Evolutionary conservation across 441 rosid genomes (phyloP), one percentile per base, ranked within the genome.

Genomic region (Populus hybrid): DNA sequence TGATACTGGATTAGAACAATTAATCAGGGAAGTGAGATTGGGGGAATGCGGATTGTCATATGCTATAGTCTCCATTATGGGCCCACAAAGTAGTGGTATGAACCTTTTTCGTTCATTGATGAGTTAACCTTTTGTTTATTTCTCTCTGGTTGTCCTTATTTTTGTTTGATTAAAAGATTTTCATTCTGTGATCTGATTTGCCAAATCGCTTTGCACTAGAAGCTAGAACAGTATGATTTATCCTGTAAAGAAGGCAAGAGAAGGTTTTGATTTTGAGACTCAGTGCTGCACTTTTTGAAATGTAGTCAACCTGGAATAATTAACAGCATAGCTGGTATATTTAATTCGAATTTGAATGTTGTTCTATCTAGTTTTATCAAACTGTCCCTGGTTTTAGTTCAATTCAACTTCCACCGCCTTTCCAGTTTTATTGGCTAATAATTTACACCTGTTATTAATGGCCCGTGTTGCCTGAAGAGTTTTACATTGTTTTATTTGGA

Each of bases 51-150:
- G 99, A 63, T 85, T 97, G 74, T 97, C 99, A 3, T 97, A 97
- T 76, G 99, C 99, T 7, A 87, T 94, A 42, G 99, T 94, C 81
- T 90, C 99, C 64, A 97, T 97, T 81, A 94, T 97, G 99, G 99
- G 99, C 75, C 99, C 99, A 3, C 99, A 97, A 77, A 97, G 99
- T 82, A 97, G 99, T 64, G 99, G 99, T 94, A 86, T 79, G 92
- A 83, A 59, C 9, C 29, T 68, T 50, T 74, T 70, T 77, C 69
- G 50, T 24, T 50, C 14, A 68, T 50, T 7, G 29, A 14, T 9
- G 45, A 23, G 53, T 64, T 26, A 6, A 16, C 71, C 40, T 59
- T 68, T 21, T 9, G 45, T 16, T 73, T 16, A 68, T 64, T n/a
- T 59, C 23, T 24, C 73, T 29, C 28, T 28, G 33, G 16, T 36